Percentiles rank a stretch among this genome's conserved stretches.
These are phyloP conservation scores for Bipolaris cookei DNA, from an alignment of 2,329 filamentous ascomycete genomes.

Conservation along the genomic window DNA sequence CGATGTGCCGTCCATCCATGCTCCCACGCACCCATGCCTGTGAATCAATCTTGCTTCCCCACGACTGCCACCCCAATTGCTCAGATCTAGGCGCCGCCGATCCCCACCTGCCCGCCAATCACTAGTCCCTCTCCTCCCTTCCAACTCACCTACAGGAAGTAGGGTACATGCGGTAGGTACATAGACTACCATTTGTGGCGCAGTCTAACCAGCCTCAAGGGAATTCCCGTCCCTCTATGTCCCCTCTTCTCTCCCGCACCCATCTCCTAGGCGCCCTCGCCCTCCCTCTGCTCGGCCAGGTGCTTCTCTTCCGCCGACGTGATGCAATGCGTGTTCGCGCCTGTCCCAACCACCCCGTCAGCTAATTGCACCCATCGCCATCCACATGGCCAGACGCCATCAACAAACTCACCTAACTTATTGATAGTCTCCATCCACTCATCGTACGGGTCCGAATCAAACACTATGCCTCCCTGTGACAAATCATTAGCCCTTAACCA, in stretches of 20 bases:
- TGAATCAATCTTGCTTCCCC: conserved; percentile 18
- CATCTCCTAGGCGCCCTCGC: conserved; percentile 19
- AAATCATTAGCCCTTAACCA: conserved; percentile 27
- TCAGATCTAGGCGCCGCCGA: conserved; percentile 8
- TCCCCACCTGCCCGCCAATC: conserved; percentile 3
- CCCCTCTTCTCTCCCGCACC: conserved; percentile 11
- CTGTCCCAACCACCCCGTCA: conserved; percentile 34
- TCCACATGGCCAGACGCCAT: conserved; percentile 2
- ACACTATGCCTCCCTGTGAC: conserved; percentile 45
- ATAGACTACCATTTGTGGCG: conserved; percentile 26
- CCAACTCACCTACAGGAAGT: background rate
- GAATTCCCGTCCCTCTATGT: conserved; percentile 33
- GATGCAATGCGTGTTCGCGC: conserved; percentile 86
- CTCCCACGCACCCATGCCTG: background rate
- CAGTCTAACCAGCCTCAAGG: conserved; percentile 38
- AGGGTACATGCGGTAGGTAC: background rate
- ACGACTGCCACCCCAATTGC: conserved; percentile 5
- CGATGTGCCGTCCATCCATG: conserved; percentile 1
- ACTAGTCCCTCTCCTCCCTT: conserved; percentile 1
- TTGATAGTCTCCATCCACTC: conserved; percentile 98
- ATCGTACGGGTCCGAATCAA: conserved; percentile 84
- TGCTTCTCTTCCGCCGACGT: conserved; percentile 78
- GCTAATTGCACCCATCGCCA: conserved; percentile 14
- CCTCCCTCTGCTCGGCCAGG: conserved; percentile 54
- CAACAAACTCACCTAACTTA: conserved; percentile 69